phyloP scores from a whole-genome alignment of 331 rosid genomes.

The Stylosanthes scabra region DNA sequence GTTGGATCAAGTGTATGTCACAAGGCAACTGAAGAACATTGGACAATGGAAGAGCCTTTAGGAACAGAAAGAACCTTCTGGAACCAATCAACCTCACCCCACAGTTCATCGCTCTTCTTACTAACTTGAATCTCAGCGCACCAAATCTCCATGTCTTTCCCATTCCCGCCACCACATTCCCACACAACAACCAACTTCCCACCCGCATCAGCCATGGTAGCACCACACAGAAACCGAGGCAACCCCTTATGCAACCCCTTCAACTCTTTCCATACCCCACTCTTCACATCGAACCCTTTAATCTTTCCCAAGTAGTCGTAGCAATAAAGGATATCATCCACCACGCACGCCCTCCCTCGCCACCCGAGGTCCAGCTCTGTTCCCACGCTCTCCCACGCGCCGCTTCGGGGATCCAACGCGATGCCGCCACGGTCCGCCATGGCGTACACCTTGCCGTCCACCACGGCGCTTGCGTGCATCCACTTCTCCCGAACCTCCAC shows the following conservation, averaged over 20 bases:
- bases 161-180: conserved; percentile 53
- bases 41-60: conserved; percentile 57
- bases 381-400: conserved; percentile 68
- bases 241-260: conserved; percentile 60
- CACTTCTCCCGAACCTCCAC: conserved; percentile 56
- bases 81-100: conserved; percentile 62
- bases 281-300: conserved; percentile 57
- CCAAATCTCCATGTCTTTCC: conserved; percentile 67
- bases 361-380: conserved; percentile 66
- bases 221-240: conserved; percentile 78
- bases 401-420: conserved; percentile 42
- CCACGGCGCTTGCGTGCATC: conserved; percentile 86
- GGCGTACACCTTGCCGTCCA: conserved; percentile 57
- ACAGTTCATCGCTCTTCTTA: conserved; percentile 43
- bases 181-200: conserved; percentile 74
- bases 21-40: conserved; percentile 61
- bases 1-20: conserved; percentile 35
- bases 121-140: conserved; percentile 73
- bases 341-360: conserved; percentile 81
- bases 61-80: conserved; percentile 59
- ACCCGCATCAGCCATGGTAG: conserved; percentile 79
- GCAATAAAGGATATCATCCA: conserved; percentile 63
- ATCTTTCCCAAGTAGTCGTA: conserved; percentile 75
- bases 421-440: conserved; percentile 86
- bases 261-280: conserved; percentile 61